These are phyloP conservation scores for Metschnikowia borealis DNA, from an alignment of 805 yeast genomes.

Conservation along the genomic window DNA sequence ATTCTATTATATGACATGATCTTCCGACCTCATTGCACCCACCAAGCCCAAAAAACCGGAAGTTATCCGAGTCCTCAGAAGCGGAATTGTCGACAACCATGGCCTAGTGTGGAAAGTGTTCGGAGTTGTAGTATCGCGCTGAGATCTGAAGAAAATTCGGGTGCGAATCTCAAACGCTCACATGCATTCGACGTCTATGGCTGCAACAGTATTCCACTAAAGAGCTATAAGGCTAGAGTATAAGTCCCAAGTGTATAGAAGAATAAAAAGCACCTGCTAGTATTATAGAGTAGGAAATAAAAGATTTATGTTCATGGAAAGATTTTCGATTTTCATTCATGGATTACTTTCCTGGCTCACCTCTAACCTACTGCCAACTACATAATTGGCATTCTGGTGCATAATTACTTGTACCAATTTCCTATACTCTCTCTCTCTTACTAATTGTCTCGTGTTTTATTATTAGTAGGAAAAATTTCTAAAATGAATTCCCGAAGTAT, in stretches of 20 bases:
- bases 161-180: not conserved
- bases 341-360: too few species aligned
- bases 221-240: not conserved
- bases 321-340: too few species aligned
- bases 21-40: slow-evolving; percentile 99
- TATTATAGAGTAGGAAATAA: not conserved
- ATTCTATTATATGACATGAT: slow-evolving; percentile 88
- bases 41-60: slow-evolving; percentile 82
- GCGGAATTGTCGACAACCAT: slow-evolving; percentile 13
- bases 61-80: slow-evolving; percentile 34
- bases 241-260: too few species aligned
- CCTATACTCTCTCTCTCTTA: too few species aligned
- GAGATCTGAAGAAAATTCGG: slow-evolving; percentile 3
- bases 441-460: too few species aligned
- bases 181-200: not conserved
- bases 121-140: slow-evolving; percentile 1
- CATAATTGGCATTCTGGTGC: too few species aligned
- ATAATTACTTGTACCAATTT: too few species aligned
- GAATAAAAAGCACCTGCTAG: too few species aligned
- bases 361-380: too few species aligned
- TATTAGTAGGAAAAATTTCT: too few species aligned
- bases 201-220: not conserved
- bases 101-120: not conserved
- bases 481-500: too few species aligned
- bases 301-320: too few species aligned